Conservation (phyloP, 805 yeast species). For the Ogataea angusta region DNA sequence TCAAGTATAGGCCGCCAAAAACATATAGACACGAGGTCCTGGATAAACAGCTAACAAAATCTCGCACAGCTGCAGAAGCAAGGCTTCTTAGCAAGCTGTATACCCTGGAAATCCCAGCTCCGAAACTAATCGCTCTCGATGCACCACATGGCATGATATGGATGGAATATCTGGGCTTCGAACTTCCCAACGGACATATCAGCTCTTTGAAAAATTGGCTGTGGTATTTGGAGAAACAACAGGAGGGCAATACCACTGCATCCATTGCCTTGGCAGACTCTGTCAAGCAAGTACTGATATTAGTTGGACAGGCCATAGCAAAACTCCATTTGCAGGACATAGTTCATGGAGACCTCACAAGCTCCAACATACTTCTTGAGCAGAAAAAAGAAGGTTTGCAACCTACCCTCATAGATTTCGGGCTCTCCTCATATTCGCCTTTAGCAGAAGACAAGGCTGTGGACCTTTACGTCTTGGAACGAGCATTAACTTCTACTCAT, state of each 20-base stretch:
- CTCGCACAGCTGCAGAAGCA: constrained; percentile 81
- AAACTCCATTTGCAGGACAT: constrained; percentile 70
- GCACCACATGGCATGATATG: constrained; percentile 74
- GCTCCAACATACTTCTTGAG: constrained; percentile 72
- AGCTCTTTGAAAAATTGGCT: constrained; percentile 71
- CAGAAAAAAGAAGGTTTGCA: constrained; percentile 20
- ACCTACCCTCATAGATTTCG: constrained; percentile 85
- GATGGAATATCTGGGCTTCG: constrained; percentile 77
- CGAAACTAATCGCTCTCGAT: constrained; percentile 74
- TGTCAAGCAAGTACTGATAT: constrained; percentile 43
- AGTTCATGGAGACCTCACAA: constrained; percentile 92
- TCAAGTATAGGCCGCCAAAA: constrained; percentile 86
- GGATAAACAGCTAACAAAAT: constrained; percentile 72
- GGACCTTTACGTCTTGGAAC: constrained; percentile 89
- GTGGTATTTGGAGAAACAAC: constrained; percentile 53
- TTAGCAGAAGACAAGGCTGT: constrained; percentile 93
- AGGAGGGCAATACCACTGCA: constrained; percentile 15
- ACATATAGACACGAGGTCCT: constrained; percentile 85
- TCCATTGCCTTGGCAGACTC: constrained; percentile 28
- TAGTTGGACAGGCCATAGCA: constrained; percentile 69
- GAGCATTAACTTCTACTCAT: constrained; percentile 90
- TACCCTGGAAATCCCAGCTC: constrained; percentile 62
- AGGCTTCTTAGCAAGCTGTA: constrained; percentile 61
- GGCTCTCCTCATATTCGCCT: constrained; percentile 73
- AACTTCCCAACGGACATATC: constrained; percentile 45